phyloP scores from a whole-genome alignment of 805 yeast genomes.

The Monosporozyma solicola region DNA sequence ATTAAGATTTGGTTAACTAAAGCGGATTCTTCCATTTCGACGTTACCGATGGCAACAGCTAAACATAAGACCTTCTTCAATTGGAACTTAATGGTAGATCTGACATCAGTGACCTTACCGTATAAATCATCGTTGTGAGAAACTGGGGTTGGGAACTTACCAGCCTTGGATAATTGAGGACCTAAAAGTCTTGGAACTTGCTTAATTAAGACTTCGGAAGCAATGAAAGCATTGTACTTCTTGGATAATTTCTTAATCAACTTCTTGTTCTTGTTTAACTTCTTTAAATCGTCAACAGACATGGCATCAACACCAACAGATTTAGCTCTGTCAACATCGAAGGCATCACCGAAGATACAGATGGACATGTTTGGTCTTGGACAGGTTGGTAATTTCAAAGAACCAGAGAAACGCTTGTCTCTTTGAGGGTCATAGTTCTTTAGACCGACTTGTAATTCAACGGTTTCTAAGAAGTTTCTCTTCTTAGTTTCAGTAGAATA shows the following conservation, averaged over 20 bases:
- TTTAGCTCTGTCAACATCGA: slow-evolving; percentile 99
- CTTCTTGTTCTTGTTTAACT: slow-evolving; percentile 99
- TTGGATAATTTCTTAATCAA: slow-evolving; percentile 98
- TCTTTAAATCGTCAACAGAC: slow-evolving; percentile 99
- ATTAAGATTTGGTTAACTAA: slow-evolving; percentile 96
- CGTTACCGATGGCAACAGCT: slow-evolving; percentile 99
- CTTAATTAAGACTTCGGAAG: slow-evolving; percentile 98
- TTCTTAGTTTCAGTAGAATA: slow-evolving; percentile 92
- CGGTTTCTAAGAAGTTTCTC: slow-evolving; percentile 99
- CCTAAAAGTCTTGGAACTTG: slow-evolving; percentile 99
- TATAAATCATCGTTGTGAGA: slow-evolving; percentile 98
- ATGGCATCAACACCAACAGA: slow-evolving; percentile 98
- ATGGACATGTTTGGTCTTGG: slow-evolving; percentile 99
- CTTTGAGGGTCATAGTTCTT: slow-evolving; percentile 99
- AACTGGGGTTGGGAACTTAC: slow-evolving; percentile 99
- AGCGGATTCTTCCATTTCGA: slow-evolving; percentile 96
- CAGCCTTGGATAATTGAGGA: slow-evolving; percentile 99
- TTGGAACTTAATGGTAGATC: slow-evolving; percentile 99
- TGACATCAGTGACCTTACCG: slow-evolving; percentile 92
- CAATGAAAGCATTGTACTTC: slow-evolving; percentile 99
- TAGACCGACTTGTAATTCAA: slow-evolving; percentile 98
- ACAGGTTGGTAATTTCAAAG: slow-evolving; percentile 94
- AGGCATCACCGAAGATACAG: slow-evolving; percentile 99
- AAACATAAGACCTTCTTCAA: slow-evolving; percentile 98
- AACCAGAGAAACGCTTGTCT: slow-evolving; percentile 99